A percentile compares a stretch with the other conserved stretches of the same genome.
phyloP scores from a whole-genome alignment of 2,329 filamentous ascomycete species.

The Fusarium subtropicale region DNA sequence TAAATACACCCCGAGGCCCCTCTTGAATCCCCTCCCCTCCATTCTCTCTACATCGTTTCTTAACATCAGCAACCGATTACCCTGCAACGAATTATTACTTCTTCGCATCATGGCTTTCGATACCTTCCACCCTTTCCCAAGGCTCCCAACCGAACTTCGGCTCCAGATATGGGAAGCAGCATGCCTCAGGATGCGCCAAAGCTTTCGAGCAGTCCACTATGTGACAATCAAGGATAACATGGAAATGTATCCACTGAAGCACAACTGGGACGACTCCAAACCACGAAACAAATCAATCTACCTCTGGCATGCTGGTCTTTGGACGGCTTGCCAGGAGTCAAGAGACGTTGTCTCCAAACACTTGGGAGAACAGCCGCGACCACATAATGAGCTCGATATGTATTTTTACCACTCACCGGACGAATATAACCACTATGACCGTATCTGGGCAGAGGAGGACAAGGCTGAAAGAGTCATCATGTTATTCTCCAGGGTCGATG shows the following conservation, averaged over 20 bases:
- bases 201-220: background rate
- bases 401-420: background rate
- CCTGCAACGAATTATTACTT: background rate
- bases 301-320: background rate
- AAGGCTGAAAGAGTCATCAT: too few species aligned
- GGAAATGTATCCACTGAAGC: fast-evolving
- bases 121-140: background rate
- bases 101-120: background rate
- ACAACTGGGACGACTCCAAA: background rate
- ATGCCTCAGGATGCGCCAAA: background rate
- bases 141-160: background rate
- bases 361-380: background rate
- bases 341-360: background rate
- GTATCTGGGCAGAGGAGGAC: background rate
- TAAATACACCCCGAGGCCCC: background rate
- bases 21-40: background rate
- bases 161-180: background rate
- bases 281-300: background rate
- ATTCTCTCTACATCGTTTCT: too few species aligned
- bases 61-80: background rate
- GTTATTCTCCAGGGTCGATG: background rate
- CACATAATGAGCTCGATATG: background rate
- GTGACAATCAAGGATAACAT: fast-evolving
- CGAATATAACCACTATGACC: background rate
- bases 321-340: background rate